A percentile compares a stretch with the other conserved stretches of the same genome.
Evolutionary conservation across 352 stramenopile genomes (phyloP).

Genomic region (Phytophthora aleatoria): DNA sequence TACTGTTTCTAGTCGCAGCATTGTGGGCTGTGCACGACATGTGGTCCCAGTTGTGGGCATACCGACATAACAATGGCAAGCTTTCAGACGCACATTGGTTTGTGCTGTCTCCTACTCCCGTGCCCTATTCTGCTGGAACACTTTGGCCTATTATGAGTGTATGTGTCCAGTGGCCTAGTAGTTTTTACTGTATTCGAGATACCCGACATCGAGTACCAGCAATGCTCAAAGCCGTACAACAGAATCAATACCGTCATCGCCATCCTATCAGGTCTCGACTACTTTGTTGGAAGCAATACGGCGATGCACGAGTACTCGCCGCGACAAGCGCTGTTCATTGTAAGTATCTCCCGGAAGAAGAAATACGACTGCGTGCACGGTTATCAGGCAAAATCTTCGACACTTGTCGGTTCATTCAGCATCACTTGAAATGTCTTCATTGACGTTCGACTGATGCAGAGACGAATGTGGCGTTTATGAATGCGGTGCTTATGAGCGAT

Average conservation of each 20-base stretch:
- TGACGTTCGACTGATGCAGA: constrained; percentile 11
- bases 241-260: not conserved
- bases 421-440: constrained; percentile 20
- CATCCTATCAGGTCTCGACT: constrained; percentile 4
- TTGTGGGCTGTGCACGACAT: not conserved
- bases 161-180: constrained; percentile 36
- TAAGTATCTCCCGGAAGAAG: constrained; percentile 8
- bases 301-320: constrained; percentile 3
- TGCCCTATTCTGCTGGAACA: constrained; percentile 29
- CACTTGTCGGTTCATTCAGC: constrained; percentile 5
- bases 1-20: constrained; percentile 6
- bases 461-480: constrained; percentile 40
- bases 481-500: constrained; percentile 39
- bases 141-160: constrained; percentile 33
- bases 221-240: not conserved
- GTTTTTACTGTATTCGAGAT: constrained; percentile 33
- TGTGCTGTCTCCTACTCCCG: constrained; percentile 21
- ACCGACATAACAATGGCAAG: not conserved
- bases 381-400: not conserved
- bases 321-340: not conserved
- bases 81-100: constrained; percentile 4
- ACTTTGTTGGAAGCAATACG: not conserved
- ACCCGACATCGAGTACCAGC: not conserved
- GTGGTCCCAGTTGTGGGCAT: not conserved
- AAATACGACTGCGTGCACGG: not conserved